Base-by-base conservation (phyloP, 257 asterid species). In the Jacaranda copaia region DNA sequence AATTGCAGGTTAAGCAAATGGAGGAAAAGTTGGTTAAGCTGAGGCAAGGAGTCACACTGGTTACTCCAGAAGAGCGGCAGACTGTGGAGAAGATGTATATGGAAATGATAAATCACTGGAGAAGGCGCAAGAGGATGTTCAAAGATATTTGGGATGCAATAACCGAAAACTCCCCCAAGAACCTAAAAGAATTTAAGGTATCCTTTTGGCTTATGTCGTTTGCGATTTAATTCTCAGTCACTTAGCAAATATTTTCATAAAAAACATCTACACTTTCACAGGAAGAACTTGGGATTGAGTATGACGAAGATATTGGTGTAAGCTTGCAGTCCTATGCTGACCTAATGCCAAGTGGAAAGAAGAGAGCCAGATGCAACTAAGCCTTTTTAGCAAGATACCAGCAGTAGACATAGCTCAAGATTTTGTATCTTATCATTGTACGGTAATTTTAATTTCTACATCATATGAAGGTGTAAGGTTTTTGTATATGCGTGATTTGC, bases 251-350 rank as follows among this genome's bases (percentile, higher is more conserved):
- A 18, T 36, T 6, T 55, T 64, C 57, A 53, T 40, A 19, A 56
- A 59, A 13, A 61, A 48, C 62, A 18, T 64, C 78, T 15, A 39
- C 19, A 6, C 40, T 14, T 84, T 49, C 76, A 71, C 88, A 91
- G 97, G 98, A 91, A 87, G 99, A 93, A 77, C 99, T 96, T 49
- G 98, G 97, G 11, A 76, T 90, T 10, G 98, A 96, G 84, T 90
- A 89, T 70, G 99, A 96, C 63, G 99, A 93, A 81, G 99, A 93
- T 82, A 88, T 79, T 81, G 97, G 89, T 39, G 91, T 87, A 57
- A 88, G 88, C 86, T 90, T 96, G 88, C 98, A 90, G 85, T 89
- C 96, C 43, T 89, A 70, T 70, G 78, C 72, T 76, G 91, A 87
- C 43, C 84, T 91, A 64, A 58, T 81, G 78, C 96, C 74, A 58